Conservation (phyloP, 2,329 filamentous ascomycete species). For the Chalaropsis ovoidea region DNA sequence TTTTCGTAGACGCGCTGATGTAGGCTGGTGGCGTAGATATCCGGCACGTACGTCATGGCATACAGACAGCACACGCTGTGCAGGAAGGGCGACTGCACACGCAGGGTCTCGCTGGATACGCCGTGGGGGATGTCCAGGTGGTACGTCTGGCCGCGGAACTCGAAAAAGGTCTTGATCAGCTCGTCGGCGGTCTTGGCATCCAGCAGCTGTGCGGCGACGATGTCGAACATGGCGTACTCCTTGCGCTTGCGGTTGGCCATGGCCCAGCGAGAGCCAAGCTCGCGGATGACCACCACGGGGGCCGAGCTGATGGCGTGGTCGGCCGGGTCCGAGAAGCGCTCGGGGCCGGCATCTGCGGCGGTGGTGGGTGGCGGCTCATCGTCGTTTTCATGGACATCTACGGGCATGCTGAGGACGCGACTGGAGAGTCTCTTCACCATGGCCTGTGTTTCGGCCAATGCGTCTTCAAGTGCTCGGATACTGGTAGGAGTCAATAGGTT, state of each 20-base stretch:
- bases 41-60: conserved; percentile 32
- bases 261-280: conserved; percentile 24
- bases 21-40: conserved; percentile 25
- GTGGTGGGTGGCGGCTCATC: conserved; percentile 1
- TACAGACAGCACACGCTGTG: conserved; percentile 36
- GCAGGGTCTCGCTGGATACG: conserved; percentile 28
- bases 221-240: conserved; percentile 25
- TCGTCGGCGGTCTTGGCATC: conserved; percentile 24
- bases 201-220: conserved; percentile 16
- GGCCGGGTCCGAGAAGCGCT: conserved; percentile 24
- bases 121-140: conserved; percentile 23
- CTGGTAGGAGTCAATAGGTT: neutral
- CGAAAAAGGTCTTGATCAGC: conserved; percentile 24
- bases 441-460: conserved; percentile 18
- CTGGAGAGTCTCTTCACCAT: conserved; percentile 19
- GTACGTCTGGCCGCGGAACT: conserved; percentile 23
- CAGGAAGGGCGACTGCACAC: conserved; percentile 34
- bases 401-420: conserved; percentile 14
- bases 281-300: conserved; percentile 24
- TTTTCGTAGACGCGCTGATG: conserved; percentile 36
- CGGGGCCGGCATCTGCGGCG: conserved; percentile 17
- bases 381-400: conserved; percentile 17
- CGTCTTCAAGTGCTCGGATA: conserved; percentile 22
- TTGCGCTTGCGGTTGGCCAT: conserved; percentile 25
- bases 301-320: conserved; percentile 24